A percentile compares a stretch with the other conserved stretches of the same genome.
These are phyloP conservation scores for Quercus lobata DNA, from an alignment of 331 rosid genomes.

Conservation along the genomic window DNA sequence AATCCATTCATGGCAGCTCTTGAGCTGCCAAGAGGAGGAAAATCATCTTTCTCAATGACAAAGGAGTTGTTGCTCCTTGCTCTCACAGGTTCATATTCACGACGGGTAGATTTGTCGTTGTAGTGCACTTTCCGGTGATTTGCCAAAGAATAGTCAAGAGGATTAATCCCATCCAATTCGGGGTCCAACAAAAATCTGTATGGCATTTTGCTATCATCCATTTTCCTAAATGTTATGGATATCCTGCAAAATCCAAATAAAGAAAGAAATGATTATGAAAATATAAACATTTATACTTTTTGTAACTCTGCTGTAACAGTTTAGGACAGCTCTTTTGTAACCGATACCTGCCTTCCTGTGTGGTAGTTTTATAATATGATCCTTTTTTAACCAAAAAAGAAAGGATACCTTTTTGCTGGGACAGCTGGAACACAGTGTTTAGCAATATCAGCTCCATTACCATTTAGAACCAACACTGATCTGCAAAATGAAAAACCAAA, in stretches of 20 bases:
- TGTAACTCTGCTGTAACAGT: neutral
- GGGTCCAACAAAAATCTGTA: slow-evolving; percentile 28
- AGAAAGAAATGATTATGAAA: neutral
- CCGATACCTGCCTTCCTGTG: too few species aligned
- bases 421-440: slow-evolving; percentile 66
- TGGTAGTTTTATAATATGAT: too few species aligned
- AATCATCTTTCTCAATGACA: slow-evolving; percentile 1
- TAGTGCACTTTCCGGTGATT: neutral
- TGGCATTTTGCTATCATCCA: slow-evolving; percentile 44
- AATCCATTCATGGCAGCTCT: neutral
- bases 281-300: neutral
- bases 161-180: slow-evolving; percentile 37
- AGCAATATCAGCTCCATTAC: slow-evolving; percentile 59
- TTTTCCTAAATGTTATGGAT: slow-evolving; percentile 60
- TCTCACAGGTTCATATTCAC: neutral
- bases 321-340: too few species aligned
- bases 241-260: slow-evolving; percentile 31
- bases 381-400: neutral
- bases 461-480: slow-evolving; percentile 46
- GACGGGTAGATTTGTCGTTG: neutral
- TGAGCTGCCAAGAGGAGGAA: slow-evolving; percentile 4
- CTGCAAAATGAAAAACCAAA: slow-evolving; percentile 17
- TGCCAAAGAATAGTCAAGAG: slow-evolving; percentile 20
- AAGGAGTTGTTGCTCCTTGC: neutral
- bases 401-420: slow-evolving; percentile 37